Conservation (phyloP, 2,329 filamentous ascomycete genomes). For the Chaetomium globosum region DNA sequence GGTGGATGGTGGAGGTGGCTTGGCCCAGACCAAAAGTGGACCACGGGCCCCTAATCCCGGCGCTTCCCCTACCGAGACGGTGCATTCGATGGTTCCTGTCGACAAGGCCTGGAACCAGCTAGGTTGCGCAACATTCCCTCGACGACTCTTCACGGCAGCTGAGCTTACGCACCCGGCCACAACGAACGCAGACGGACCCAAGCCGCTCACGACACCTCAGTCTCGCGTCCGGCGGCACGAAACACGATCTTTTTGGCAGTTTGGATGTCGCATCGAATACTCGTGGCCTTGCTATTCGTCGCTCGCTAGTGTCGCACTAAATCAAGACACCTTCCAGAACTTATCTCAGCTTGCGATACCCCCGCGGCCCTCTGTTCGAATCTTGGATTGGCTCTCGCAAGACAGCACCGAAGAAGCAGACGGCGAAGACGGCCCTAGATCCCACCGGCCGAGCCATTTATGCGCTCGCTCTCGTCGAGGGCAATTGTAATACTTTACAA, state of each 20-base stretch:
- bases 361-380: conserved; percentile 1
- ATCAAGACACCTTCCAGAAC: conserved; percentile 1
- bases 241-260: neutral
- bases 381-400: conserved; percentile 10
- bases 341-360: neutral
- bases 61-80: conserved; percentile 24
- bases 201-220: neutral
- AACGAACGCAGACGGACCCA: conserved; percentile 8
- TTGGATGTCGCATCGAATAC: neutral
- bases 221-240: neutral
- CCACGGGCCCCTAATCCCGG: conserved; percentile 11
- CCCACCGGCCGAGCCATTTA: conserved; percentile 23
- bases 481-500: conserved; percentile 53
- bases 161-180: neutral
- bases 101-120: conserved; percentile 14
- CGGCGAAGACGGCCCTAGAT: conserved; percentile 16
- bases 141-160: neutral
- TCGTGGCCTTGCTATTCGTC: neutral
- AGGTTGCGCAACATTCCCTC: conserved; percentile 8
- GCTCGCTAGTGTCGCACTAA: conserved; percentile 9
- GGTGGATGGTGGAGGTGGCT: neutral
- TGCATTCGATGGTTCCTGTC: conserved; percentile 14
- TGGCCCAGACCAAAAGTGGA: conserved; percentile 18
- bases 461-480: conserved; percentile 46
- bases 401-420: conserved; percentile 21